Base-by-base conservation (phyloP, 805 yeast genomes). In the Groenewaldozyma salmanticensis region DNA sequence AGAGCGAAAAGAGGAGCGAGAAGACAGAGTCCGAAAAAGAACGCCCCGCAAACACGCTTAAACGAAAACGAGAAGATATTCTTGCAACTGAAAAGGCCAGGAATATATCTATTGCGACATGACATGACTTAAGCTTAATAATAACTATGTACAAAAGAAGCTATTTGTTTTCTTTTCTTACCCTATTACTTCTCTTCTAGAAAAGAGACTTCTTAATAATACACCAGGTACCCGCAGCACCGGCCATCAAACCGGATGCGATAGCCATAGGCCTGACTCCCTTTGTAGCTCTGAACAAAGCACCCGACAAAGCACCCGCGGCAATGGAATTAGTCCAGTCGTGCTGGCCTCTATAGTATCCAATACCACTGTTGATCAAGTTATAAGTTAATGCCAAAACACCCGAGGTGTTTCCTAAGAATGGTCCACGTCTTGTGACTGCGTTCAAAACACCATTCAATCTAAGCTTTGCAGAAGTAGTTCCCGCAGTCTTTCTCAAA, bases 341-440 rank as follows among this genome's bases (percentile, higher is more conserved):
- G 62, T 90, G 96, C 62, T 78, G 75, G 40, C 94, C 96, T 66
- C 96, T 80, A 42, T 79, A 51, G 33, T 74, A 71, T 61, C 85
- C 97, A 50, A 92, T 68, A 7, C 80, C 59, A 21, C 92, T 76
- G 64, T 87, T 88, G 52, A 85, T 70, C 51, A 90, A 61, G 66
- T 92, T 92, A 66, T 92, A 92, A 49, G 82, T 74, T 54, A 92
- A 65, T 19, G 96, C 96, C 52, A 92, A 71, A 17, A 87, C 94
- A 67, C 96, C 98, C 13, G 95, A 94, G 40, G 81, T 79, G 68
- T 92, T 92, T 53, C 97, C 98, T 58, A 90, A 65, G 63, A 77
- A 90, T 18, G 98, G 98, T 46, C 98, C 98, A 62, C 95, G 79
- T 58, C 86, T 82, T 32, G 98, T 92, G 55, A 92, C 74, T 58